Base-by-base conservation (phyloP, 768 basidiomycete species). In the Russula dissimulans region DNA sequence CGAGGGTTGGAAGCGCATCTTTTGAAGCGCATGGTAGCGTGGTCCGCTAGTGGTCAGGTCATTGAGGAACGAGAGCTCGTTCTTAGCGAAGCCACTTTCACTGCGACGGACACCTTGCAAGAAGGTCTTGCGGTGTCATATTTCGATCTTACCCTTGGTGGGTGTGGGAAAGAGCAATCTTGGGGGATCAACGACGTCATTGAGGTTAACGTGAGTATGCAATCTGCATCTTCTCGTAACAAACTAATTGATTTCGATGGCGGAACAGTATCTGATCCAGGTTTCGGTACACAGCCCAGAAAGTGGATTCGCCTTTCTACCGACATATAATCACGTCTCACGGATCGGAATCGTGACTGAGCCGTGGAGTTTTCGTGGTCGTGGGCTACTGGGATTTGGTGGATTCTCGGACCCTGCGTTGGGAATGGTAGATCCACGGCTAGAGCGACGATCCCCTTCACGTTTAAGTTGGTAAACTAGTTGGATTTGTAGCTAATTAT, bases 381-480 rank as follows among this genome's bases (percentile, higher is more conserved):
- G 70, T 46, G 78, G 77, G 60, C 58, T 76, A 22, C 67, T 70
- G 31, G 70, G 71, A 5, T 69, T 72, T 26, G 76, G 73, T 15
- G 76, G 75, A 2, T 66, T 68, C 15, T 74, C 75, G 6, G 71
- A 72, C 12, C 78, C 77, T 4, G 78, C 78, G 3, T 66, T 78
- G 36, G 77, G 74, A 10, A 66, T 77, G 65, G 36, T 54, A 15
- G 44, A 66, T 55, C 48, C 59, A 10, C 61, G 57, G 3, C 29
- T 61, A 46, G 58, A 64, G 15, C 18, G 14, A 36, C 51, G 47
- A 32, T 54, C 58, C 44, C 29, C 26, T 10, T 55, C 57, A 26
- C 22, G 22, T 26, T 26, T 26, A 26, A 26, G 22, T 26, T 26
- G 1, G 22, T 26, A 26, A 26, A 26, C 22, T 26, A 26, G n/a